Percentiles rank a stretch among this genome's conserved stretches.
These are phyloP conservation scores for Solanum clarkiae DNA, from an alignment of 257 asterid genomes.

Conservation along the genomic window DNA sequence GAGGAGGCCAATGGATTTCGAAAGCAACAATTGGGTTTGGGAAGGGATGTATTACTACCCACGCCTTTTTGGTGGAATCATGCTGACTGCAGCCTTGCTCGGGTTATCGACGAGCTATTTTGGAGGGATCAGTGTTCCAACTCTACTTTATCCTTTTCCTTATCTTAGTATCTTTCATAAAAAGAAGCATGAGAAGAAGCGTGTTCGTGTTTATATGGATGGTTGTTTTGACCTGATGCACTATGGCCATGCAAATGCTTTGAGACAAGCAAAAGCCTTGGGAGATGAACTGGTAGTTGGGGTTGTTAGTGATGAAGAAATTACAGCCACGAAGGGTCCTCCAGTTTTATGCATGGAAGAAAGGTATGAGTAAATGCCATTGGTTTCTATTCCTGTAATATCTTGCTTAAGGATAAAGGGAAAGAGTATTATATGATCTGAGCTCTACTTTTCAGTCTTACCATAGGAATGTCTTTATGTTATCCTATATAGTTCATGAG, in stretches of 20 bases:
- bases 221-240: slow-evolving; percentile 98
- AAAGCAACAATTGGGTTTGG: slow-evolving; percentile 63
- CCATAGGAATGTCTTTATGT: neutral
- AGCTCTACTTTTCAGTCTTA: neutral
- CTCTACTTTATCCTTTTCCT: slow-evolving; percentile 54
- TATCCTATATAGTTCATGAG: neutral
- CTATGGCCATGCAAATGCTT: slow-evolving; percentile 95
- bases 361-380: slow-evolving; percentile 31
- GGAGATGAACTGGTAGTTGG: slow-evolving; percentile 92
- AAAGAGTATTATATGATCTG: neutral
- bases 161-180: slow-evolving; percentile 52
- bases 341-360: slow-evolving; percentile 88
- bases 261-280: slow-evolving; percentile 86
- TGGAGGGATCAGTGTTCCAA: slow-evolving; percentile 55
- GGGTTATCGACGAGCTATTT: slow-evolving; percentile 79
- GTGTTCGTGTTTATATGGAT: slow-evolving; percentile 88
- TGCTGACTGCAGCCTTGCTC: slow-evolving; percentile 83
- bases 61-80: slow-evolving; percentile 80
- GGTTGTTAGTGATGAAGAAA: slow-evolving; percentile 93
- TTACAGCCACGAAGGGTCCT: slow-evolving; percentile 74
- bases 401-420: neutral
- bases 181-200: slow-evolving; percentile 46
- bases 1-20: slow-evolving; percentile 54
- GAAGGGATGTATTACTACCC: slow-evolving; percentile 76
- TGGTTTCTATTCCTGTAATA: neutral